A percentile compares a stretch with the other conserved stretches of the same genome.
Evolutionary conservation across 2,329 filamentous ascomycete genomes (phyloP).

Genomic region (Colletotrichum horii): DNA sequence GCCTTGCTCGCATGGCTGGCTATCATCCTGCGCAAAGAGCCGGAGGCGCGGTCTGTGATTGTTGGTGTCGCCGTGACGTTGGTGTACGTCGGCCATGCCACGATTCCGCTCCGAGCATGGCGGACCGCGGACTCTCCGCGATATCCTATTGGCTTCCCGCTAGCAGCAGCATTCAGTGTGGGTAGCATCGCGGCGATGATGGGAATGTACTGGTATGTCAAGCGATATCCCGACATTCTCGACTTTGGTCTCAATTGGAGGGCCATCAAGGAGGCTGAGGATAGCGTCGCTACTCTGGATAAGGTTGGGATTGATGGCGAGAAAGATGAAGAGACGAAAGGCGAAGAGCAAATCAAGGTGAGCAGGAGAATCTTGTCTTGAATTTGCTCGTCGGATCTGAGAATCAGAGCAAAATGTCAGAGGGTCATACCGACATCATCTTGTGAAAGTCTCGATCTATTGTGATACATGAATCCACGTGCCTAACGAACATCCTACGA

Average conservation of each 20-base stretch:
- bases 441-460: fast-evolving
- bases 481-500: neutral
- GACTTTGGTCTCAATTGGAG: conserved; percentile 11
- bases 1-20: conserved; percentile 35
- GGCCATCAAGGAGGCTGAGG: neutral
- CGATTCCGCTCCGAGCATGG: conserved; percentile 39
- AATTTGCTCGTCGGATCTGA: too few relatives aligned
- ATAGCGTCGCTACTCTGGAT: neutral
- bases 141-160: conserved; percentile 40
- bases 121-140: conserved; percentile 35
- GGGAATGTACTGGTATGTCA: conserved; percentile 32
- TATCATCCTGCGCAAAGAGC: conserved; percentile 32
- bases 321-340: neutral
- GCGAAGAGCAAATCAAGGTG: neutral
- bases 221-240: conserved; percentile 22
- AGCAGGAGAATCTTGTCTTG: neutral
- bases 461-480: fast-evolving
- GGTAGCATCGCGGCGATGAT: conserved; percentile 35
- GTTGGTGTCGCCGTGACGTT: conserved; percentile 39
- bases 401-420: too few relatives aligned
- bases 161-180: conserved; percentile 35
- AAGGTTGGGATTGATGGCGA: neutral
- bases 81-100: conserved; percentile 41
- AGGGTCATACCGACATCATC: too few relatives aligned
- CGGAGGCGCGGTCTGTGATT: conserved; percentile 36